Base-by-base conservation (phyloP, 352 stramenopile species). In the Phytophthora megakarya region DNA sequence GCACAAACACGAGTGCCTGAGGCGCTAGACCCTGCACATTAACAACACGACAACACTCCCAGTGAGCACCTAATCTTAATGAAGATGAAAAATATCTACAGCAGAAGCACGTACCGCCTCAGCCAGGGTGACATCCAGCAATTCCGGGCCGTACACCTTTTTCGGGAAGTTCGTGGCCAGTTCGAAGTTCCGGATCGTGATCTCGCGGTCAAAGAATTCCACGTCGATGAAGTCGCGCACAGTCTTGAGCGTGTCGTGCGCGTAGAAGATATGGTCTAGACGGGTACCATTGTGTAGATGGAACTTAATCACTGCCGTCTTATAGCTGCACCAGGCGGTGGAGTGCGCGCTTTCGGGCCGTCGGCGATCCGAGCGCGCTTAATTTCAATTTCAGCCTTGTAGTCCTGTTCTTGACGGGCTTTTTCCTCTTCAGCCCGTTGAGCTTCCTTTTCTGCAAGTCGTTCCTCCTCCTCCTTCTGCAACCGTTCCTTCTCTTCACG, bases 111-210 rank as follows among this genome's bases (percentile, higher is more conserved):
- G 18, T 77, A 94, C 85, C 66, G 76, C 84, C 61, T 95, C 80
- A 13, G 80, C 48, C 10, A 95, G 84, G 9, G 77, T 89, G 22
- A 91, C 65, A 50, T 89, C 58, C 22, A 83, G 45, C 23, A 92
- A 28, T 1, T 92, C 80, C 3, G 80, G 73, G 0, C 84, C 81
- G 55, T 88, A 95, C 1, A 79, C 70, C 45, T 84, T 88, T 56
- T 92, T 91, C 0, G 86, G 86, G 45, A 87, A 95, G 57, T 93
- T 95, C n/a, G 86, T 95, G 22, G 84, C 84, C 56, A 95, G 58
- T 46, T 95, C 86, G 57, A 93, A 95, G 66, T 89, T 87, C 12
- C 61, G 75, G 54, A 95, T 93, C 35, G 73, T 18, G 56, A 95
- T 88, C 5, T 81, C 70, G 15, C 84, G 81, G 65, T 95, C 83